Evolutionary conservation across 495 filamentous ascomycete genomes (phyloP), one percentile per base, ranked within the genome.

Genomic region (Penicillium roqueforti): DNA sequence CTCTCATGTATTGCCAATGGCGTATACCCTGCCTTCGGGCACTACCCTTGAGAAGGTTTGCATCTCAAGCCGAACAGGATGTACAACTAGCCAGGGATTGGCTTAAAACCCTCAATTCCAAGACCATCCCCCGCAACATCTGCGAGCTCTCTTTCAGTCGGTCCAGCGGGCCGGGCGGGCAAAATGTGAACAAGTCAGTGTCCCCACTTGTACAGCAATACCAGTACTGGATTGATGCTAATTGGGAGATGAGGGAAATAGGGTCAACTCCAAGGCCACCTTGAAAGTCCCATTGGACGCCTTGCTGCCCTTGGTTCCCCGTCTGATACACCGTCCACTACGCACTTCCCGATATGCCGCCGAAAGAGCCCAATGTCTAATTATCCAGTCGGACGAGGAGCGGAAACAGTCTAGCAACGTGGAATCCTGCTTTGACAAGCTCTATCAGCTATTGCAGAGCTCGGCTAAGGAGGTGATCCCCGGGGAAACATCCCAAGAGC

Each of bases 161-260:
- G 22, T 92, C 92, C n/a, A 89, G 89, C 51, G 93, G 93, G 0
- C 88, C 92, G 9, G 93, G 93, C 18, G 93, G 93, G 6, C 93
- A 98, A 65, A 92, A 97, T 73, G 89, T 93, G 40, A 98, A 98
- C 71, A 97, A 96, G 92, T 97, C 76, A 56, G 83, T 76, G 54
- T 46, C 47, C 26, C 14, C 6, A 14, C 20, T 31, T 51, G 9
- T 42, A 20, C 29, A 47, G 55, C 42, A 16, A 51, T 31, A n/a
- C n/a, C n/a, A 43, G 48, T 36, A 7, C 32, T 36, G n/a, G 2
- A 36, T 25, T 54, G 31, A 31, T 39, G 47, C 53, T 51, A 28
- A 54, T 18, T 31, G 20, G 53, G 46, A 14, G 13, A 31, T 11
- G 10, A 9, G 28, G 29, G 22, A 11, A 48, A 29, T 59, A 98